Evolutionary conservation across 2,329 filamentous ascomycete species (phyloP).

Genomic region (Camptophora hylomeconis): DNA sequence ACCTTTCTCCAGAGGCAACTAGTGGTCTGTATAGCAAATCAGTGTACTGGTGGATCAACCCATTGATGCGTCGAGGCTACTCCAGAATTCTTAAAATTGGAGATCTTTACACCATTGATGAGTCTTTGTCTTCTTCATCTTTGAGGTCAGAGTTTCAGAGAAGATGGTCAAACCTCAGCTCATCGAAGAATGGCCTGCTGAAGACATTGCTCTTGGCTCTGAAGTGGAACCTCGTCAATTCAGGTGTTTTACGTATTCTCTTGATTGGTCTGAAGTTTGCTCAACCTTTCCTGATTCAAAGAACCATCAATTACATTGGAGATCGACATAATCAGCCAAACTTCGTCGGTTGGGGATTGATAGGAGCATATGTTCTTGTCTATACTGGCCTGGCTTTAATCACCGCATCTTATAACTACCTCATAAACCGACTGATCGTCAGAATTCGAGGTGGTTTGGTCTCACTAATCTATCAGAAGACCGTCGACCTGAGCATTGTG

Average conservation of each 20-base stretch:
- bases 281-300: slow-evolving; percentile 24
- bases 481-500: slow-evolving; percentile 22
- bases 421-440: slow-evolving; percentile 29
- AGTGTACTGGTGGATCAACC: slow-evolving; percentile 43
- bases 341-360: slow-evolving; percentile 29
- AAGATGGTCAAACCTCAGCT: slow-evolving; percentile 27
- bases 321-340: slow-evolving; percentile 19
- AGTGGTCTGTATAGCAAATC: slow-evolving; percentile 36
- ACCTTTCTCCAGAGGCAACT: slow-evolving; percentile 38
- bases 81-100: slow-evolving; percentile 29
- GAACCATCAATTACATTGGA: slow-evolving; percentile 23
- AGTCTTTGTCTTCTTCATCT: slow-evolving; percentile 29
- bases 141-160: slow-evolving; percentile 25
- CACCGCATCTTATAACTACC: slow-evolving; percentile 29
- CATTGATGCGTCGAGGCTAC: slow-evolving; percentile 37
- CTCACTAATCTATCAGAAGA: slow-evolving; percentile 40
- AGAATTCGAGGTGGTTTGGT: slow-evolving; percentile 31
- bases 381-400: slow-evolving; percentile 30
- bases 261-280: slow-evolving; percentile 19
- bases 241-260: slow-evolving; percentile 14
- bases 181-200: slow-evolving; percentile 5
- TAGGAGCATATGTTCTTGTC: slow-evolving; percentile 31
- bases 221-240: slow-evolving; percentile 10
- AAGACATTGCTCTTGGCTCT: slow-evolving; percentile 5
- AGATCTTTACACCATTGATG: slow-evolving; percentile 34